These are phyloP conservation scores for Dendrocalamus latiflorus DNA, from an alignment of 202 grass and related monocot species.

Conservation along the genomic window DNA sequence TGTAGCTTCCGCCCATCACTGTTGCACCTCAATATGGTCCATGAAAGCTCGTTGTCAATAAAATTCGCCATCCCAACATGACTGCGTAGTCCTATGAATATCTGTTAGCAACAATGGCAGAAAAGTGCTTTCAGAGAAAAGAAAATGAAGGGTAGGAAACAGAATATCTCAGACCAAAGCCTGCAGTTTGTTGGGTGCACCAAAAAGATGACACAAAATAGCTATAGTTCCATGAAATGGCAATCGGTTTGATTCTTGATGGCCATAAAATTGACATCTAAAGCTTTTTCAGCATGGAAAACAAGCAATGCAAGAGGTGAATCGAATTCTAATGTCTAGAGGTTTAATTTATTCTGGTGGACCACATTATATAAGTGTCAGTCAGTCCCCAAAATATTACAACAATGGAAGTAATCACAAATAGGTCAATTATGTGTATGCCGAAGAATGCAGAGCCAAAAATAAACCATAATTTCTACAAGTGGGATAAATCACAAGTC, in stretches of 20 bases:
- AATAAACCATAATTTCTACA: not conserved
- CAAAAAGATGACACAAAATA: not conserved
- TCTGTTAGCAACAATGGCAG: constrained; percentile 47
- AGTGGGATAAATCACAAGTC: not conserved
- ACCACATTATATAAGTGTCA: not conserved
- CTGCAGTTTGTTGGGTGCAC: not conserved
- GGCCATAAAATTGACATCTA: not conserved
- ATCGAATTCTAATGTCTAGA: not conserved
- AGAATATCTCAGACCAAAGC: constrained; percentile 4
- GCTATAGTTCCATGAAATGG: not conserved
- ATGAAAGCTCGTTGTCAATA: constrained; percentile 75
- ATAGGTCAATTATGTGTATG: constrained; percentile 4
- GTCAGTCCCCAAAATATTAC: not conserved
- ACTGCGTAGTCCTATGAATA: constrained; percentile 56
- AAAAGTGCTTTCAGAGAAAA: constrained; percentile 26
- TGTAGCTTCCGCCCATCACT: constrained; percentile 67
- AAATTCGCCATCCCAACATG: constrained; percentile 60
- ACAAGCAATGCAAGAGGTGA: not conserved
- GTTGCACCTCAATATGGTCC: constrained; percentile 86
- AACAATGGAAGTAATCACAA: not conserved
- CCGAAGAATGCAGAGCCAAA: not conserved
- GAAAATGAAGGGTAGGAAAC: constrained; percentile 1
- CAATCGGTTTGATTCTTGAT: not conserved
- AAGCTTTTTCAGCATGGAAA: not conserved
- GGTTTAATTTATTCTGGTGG: not conserved